phyloP scores from a whole-genome alignment of 225 moss, liverwort and hornwort species.

The Bryum argenteum region DNA sequence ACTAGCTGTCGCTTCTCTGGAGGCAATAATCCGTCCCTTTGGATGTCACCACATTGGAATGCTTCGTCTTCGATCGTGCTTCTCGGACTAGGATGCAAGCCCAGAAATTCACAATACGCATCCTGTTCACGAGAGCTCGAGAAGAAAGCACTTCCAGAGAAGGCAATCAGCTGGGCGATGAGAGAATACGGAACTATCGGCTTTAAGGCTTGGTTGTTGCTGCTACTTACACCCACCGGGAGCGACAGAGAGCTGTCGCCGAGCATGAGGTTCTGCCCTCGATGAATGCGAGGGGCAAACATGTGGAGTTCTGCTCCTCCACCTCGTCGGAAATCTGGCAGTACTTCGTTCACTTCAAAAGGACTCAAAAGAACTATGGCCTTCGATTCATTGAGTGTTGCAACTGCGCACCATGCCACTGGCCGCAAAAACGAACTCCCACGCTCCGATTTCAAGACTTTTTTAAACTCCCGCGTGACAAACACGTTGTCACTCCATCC shows the following conservation, averaged over 20 bases:
- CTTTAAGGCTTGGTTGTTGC: no score
- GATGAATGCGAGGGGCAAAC: slow-evolving; percentile 27
- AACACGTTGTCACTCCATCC: slow-evolving; percentile 24
- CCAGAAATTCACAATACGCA: slow-evolving; percentile 27
- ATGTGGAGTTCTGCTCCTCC: slow-evolving; percentile 28
- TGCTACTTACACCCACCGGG: no score
- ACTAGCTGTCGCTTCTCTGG: neutral
- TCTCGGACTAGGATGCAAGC: slow-evolving; percentile 28
- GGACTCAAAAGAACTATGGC: slow-evolving; percentile 34
- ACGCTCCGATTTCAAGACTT: neutral
- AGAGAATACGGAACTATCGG: neutral
- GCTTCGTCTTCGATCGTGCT: slow-evolving; percentile 21
- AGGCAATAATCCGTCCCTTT: slow-evolving; percentile 23
- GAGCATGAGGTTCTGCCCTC: slow-evolving; percentile 26
- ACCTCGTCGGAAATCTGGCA: slow-evolving; percentile 22
- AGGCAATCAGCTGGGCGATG: slow-evolving; percentile 33
- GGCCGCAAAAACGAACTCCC: slow-evolving; percentile 25
- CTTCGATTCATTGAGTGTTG: neutral
- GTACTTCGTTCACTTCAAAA: slow-evolving; percentile 18
- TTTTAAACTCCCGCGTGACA: slow-evolving; percentile 32
- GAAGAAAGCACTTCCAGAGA: slow-evolving; percentile 31
- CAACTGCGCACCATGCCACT: slow-evolving; percentile 26
- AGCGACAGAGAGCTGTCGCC: neutral
- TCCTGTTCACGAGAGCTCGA: slow-evolving; percentile 1
- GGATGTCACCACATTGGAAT: slow-evolving; percentile 20